Evolutionary conservation across 2,329 filamentous ascomycete species (phyloP).

Genomic region (Colletotrichum sublineola): DNA sequence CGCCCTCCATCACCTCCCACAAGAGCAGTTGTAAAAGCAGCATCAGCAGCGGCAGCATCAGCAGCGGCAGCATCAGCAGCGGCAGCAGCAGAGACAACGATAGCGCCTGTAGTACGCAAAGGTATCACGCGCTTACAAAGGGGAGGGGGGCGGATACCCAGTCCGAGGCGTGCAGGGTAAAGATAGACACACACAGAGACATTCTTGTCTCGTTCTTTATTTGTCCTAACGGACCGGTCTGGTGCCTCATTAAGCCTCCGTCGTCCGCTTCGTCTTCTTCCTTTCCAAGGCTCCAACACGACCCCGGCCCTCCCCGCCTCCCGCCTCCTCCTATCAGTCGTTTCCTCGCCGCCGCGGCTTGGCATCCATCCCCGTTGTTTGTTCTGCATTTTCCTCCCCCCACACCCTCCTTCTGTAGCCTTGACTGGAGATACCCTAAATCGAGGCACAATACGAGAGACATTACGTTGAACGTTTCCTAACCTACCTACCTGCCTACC

Average conservation of each 20-base stretch:
- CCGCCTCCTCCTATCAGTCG: conserved; percentile 26
- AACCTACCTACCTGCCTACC: not conserved
- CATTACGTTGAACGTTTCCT: conserved; percentile 2
- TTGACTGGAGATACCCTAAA: conserved; percentile 19
- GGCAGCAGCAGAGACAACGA: not conserved
- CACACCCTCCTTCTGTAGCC: conserved; percentile 19
- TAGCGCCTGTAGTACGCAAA: conserved; percentile 1
- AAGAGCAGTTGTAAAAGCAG: not conserved
- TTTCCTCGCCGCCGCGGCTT: conserved; percentile 25
- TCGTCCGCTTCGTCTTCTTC: conserved; percentile 9
- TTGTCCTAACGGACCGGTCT: conserved; percentile 6
- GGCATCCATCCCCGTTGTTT: conserved; percentile 25
- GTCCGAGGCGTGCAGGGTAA: not conserved
- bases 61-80: not conserved
- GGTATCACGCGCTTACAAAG: not conserved
- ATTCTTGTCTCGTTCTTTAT: conserved; percentile 8
- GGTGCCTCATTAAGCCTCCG: not conserved
- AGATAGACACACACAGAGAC: not conserved
- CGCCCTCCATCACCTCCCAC: conserved; percentile 7
- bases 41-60: not conserved
- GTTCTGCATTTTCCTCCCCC: conserved; percentile 16
- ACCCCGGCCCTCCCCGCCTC: conserved; percentile 26
- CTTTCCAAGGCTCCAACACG: not conserved
- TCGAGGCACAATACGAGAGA: conserved; percentile 10
- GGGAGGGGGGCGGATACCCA: not conserved